Evolutionary conservation across 23 red algal genomes (phyloP).

Genomic region (Agarophyton chilense): DNA sequence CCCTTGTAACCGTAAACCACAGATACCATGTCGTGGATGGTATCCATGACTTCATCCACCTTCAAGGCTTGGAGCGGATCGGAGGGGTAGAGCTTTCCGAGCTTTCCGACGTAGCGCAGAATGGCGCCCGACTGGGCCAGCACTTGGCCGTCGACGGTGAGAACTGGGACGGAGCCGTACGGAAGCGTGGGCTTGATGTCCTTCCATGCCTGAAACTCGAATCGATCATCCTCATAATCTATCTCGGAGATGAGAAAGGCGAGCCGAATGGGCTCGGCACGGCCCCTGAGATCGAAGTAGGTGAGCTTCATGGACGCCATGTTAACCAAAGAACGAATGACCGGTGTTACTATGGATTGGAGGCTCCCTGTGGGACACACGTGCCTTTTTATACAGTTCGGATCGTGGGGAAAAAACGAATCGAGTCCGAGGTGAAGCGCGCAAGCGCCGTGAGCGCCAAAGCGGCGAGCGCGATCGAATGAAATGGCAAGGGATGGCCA

Average conservation of each 20-base stretch:
- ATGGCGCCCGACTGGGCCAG: conserved; percentile 48
- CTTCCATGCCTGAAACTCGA: conserved; percentile 10
- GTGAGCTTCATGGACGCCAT: conserved; percentile 6
- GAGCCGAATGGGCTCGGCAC: conserved; percentile 55
- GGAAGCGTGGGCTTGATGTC: conserved; percentile 40
- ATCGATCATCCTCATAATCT: conserved; percentile 42
- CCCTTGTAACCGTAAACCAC: conserved; percentile 3
- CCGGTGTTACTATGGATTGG: no score
- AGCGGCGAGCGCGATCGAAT: no score
- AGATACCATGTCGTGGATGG: conserved; percentile 11
- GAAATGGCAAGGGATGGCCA: no score
- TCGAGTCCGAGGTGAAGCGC: no score
- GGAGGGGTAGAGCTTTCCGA: conserved; percentile 47
- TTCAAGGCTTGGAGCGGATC: conserved; percentile 17
- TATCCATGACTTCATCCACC: conserved; percentile 62
- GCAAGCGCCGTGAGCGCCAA: no score
- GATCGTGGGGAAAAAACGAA: no score
- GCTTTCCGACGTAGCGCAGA: conserved; percentile 50
- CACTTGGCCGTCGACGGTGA: conserved; percentile 24
- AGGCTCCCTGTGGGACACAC: no score
- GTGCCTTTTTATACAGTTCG: no score
- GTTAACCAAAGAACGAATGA: no score
- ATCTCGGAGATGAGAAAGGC: conserved; percentile 40
- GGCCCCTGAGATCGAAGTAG: conserved; percentile 27
- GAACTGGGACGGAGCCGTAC: conserved; percentile 23